Evolutionary conservation across 805 yeast species (phyloP).

Genomic region (Candida insectorum): DNA sequence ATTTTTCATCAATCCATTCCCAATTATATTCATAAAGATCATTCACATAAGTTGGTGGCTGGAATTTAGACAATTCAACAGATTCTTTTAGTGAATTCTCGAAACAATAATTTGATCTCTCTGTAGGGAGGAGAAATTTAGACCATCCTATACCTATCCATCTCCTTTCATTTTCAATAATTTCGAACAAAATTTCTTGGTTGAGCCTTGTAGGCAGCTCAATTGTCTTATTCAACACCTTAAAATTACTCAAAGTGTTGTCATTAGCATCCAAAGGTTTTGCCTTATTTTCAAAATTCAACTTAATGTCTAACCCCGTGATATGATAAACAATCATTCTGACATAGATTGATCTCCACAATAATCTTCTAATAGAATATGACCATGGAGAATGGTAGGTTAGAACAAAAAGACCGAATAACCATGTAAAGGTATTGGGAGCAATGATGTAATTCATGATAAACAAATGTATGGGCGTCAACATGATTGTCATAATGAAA

Average conservation of each 20-base stretch:
- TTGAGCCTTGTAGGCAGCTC: conserved; percentile 41
- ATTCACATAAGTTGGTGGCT: conserved; percentile 43
- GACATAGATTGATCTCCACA: conserved; percentile 49
- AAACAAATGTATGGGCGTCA: conserved; percentile 44
- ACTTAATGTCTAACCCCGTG: conserved; percentile 36
- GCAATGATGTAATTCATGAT: conserved; percentile 30
- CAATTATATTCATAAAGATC: conserved; percentile 41
- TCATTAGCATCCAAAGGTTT: conserved; percentile 16
- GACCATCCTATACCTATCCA: conserved; percentile 66
- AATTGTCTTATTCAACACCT: conserved; percentile 33
- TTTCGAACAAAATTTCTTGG: conserved; percentile 47
- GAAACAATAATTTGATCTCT: conserved; percentile 47
- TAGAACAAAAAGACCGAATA: conserved; percentile 33
- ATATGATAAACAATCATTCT: conserved; percentile 34
- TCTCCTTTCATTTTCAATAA: conserved; percentile 56
- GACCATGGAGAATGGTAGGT: conserved; percentile 50
- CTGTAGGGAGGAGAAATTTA: conserved; percentile 47
- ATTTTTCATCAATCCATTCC: conserved; percentile 55
- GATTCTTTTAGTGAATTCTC: conserved; percentile 27
- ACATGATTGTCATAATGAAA: conserved; percentile 24
- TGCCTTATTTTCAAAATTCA: conserved; percentile 14
- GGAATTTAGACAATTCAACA: conserved; percentile 31
- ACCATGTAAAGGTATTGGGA: conserved; percentile 32
- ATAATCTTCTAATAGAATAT: conserved; percentile 38
- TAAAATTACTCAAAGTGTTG: conserved; percentile 28